Base-by-base conservation (phyloP, 768 basidiomycete genomes). In the Lentinula sp. region DNA sequence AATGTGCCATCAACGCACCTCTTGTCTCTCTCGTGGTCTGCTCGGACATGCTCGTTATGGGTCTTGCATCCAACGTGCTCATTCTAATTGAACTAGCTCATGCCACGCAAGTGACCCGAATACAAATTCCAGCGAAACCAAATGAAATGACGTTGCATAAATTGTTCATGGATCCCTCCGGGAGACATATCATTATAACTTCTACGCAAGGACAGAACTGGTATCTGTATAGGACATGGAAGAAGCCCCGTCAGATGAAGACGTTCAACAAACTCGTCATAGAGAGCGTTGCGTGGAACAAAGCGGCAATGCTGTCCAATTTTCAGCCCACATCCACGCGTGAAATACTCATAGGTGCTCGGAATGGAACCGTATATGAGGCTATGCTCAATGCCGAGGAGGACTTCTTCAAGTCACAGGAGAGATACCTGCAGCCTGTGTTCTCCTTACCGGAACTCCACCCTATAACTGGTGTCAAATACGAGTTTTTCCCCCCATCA, bases 251-350 rank as follows among this genome's bases (percentile, higher is more conserved):
- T 48, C 87, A 81, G 48, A 77, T 98, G 57, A 89, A 91, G 68
- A 76, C 79, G 7, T 89, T 95, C 73, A 56, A 56, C 40, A 89
- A 91, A 70, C 87, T 93, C 78, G 80, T 91, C 68, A 89, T 98
- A 65, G 92, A 95, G 71, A 88, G 91, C 63, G 78, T 98, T 43
- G 92, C 92, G 0, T 98, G 96, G 96, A 95, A 93, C 67, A 89
- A 84, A 72, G 69, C 84, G 57, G 80, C 83, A 54, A 69, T 88
- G 50, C 74, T 89, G 42, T 81, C 88, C 7, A 80, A 87, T 0
- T 76, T 86, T 10, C 80, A 88, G 70, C 78, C 85, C 18, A 88
- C 86, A 1, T 90, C 91, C 5, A 93, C 90, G 3, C 77, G 88
- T 60, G 89, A 96, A 76, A 84, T 97, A 65, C 76, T 98, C 11